Base-by-base conservation (phyloP, 768 basidiomycete genomes). In the Tylopilus felleus region DNA sequence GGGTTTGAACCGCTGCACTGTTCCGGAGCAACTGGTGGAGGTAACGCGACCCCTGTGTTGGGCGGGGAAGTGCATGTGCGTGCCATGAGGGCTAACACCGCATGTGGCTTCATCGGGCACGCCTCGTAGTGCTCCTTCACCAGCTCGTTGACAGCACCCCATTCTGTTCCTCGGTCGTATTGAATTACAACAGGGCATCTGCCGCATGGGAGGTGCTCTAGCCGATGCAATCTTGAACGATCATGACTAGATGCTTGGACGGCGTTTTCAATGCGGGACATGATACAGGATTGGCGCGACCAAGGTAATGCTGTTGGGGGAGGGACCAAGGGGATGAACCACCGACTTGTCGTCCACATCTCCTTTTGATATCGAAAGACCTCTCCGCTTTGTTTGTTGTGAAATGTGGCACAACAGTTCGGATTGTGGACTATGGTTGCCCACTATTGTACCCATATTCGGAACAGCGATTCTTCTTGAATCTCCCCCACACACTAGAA, bases 351-450 rank as follows among this genome's bases (percentile, higher is more conserved):
- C 39, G 39, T n/a, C 42, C 40, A 44, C 52, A 22, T 51, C 46
- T 55, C 55, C 56, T 67, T 67, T 65, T 68, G 59, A 67, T 47
- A 45, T 61, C 54, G 4, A 57, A 44, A 52, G 23, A 45, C 51
- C 42, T 49, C 60, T 54, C 58, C 56, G 54, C 58, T 55, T 68
- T 68, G 67, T 69, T 68, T 69, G 63, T 67, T 66, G 67, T 65
- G 67, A 65, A 67, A 58, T 60, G 63, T 67, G 53, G 45, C 44
- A 57, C 49, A 47, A 52, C 52, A 60, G 25, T 51, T 44, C 40
- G 44, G 40, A 41, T 53, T 54, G 57, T 64, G 66, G 65, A 59
- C 42, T 33, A 53, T 56, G 50, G 38, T 42, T 51, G 50, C 52
- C 46, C 48, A 31, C 51, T 25, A 65, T 68, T 62, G 62, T 65